Percentiles rank a stretch among this genome's conserved stretches.
Evolutionary conservation across 805 yeast species (phyloP).

Genomic region (Starmera amethionina): DNA sequence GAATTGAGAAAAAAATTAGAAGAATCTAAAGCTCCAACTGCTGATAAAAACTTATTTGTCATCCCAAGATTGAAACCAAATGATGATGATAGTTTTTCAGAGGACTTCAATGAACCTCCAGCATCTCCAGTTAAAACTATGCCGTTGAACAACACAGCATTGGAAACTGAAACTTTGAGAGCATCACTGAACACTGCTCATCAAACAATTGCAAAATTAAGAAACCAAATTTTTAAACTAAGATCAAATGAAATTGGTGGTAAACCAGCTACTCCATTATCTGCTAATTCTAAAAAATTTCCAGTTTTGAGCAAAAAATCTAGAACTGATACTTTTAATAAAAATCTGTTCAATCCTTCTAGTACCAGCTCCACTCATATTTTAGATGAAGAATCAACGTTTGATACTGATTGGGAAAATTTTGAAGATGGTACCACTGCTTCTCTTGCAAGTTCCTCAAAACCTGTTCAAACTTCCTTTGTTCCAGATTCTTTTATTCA

Average conservation of each 20-base stretch:
- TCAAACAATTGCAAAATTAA: conserved; percentile 48
- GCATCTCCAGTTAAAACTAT: conserved; percentile 24
- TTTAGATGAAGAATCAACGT: conserved; percentile 11
- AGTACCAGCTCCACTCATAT: conserved; percentile 16
- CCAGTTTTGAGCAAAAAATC: conserved; percentile 4
- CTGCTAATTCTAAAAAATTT: conserved; percentile 4
- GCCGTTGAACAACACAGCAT: conserved; percentile 32
- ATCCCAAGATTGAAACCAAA: conserved; percentile 16
- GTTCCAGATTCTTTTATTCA: conserved; percentile 8
- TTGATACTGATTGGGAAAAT: conserved; percentile 19
- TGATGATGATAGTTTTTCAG: conserved; percentile 23
- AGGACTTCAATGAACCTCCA: conserved; percentile 28
- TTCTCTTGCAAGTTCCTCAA: conserved; percentile 8
- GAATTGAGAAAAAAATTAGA: conserved; percentile 14
- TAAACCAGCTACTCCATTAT: conserved; percentile 10
- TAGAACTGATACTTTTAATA: too few relatives aligned
- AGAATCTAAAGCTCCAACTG: conserved; percentile 8
- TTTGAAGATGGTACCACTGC: conserved; percentile 12
- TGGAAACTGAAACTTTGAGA: conserved; percentile 58
- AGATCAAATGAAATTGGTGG: conserved; percentile 15
- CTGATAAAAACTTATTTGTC: conserved; percentile 5
- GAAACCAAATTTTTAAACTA: conserved; percentile 23
- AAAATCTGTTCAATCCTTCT: conserved; percentile 1
- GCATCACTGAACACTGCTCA: conserved; percentile 59
- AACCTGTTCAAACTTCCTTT: conserved; percentile 4